These are phyloP conservation scores for Picochlorum sp. DNA, from an alignment of 139 green algal genomes.

Conservation along the genomic window DNA sequence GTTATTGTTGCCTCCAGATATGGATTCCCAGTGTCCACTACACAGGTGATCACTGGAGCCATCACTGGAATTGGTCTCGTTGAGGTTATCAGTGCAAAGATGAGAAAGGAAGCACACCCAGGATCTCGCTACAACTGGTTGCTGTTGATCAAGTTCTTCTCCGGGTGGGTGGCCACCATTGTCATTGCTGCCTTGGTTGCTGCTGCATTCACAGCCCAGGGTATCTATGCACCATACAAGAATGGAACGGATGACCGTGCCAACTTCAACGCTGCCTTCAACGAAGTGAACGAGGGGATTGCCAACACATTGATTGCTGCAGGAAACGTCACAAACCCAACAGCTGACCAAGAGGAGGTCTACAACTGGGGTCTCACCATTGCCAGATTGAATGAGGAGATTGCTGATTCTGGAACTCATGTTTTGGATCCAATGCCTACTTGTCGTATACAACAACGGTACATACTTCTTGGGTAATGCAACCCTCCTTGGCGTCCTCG, in stretches of 20 bases:
- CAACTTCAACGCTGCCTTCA: constrained; percentile 2
- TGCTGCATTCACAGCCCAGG: constrained; percentile 27
- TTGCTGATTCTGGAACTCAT: neutral
- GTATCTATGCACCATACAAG: constrained; percentile 16
- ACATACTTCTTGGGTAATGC: constrained; percentile 10
- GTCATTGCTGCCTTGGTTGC: constrained; percentile 19
- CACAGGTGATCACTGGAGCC: constrained; percentile 52
- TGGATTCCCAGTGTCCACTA: constrained; percentile 65
- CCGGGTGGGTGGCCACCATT: constrained; percentile 23
- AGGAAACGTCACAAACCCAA: constrained; percentile 3
- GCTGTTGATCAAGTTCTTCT: constrained; percentile 21
- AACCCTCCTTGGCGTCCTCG: neutral
- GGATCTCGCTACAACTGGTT: constrained; percentile 39
- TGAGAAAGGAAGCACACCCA: neutral
- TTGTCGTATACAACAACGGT: constrained; percentile 1
- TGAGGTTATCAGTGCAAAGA: constrained; percentile 27
- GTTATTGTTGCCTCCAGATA: constrained; percentile 47
- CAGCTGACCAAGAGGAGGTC: neutral
- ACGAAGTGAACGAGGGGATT: constrained; percentile 9
- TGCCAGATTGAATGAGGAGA: neutral
- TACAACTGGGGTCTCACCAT: neutral
- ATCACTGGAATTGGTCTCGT: constrained; percentile 44
- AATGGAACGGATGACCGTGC: neutral
- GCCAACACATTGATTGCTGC: constrained; percentile 4
- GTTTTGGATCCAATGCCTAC: constrained; percentile 3